phyloP scores from a whole-genome alignment of 306 rosid genomes.

The Potentilla sterilis region DNA sequence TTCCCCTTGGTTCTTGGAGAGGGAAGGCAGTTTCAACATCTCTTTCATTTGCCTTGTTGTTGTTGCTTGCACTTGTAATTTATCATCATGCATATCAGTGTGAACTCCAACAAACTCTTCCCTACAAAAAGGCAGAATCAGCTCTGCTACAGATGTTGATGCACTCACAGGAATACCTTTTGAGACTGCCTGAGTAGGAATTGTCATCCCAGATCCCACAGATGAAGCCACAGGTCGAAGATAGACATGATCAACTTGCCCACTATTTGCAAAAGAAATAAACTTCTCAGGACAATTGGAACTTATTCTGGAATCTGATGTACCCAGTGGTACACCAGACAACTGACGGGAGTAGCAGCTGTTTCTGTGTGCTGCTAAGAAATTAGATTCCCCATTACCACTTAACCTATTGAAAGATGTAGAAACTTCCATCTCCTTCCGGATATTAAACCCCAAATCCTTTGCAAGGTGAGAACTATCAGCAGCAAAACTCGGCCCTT shows the following conservation, averaged over 20 bases:
- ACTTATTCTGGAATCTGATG: conserved; percentile 25
- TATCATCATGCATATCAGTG: conserved; percentile 44
- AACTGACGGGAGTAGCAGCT: conserved; percentile 24
- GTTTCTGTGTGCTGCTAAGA: conserved; percentile 29
- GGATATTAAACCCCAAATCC: conserved; percentile 32
- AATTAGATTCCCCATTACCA: conserved; percentile 25
- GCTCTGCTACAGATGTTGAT: conserved; percentile 38
- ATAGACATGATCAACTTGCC: conserved; percentile 30
- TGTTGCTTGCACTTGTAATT: conserved; percentile 42
- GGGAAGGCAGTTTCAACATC: conserved; percentile 39
- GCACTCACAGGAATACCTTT: conserved; percentile 37
- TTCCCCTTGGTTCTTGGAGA: conserved; percentile 32
- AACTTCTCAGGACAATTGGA: conserved; percentile 24
- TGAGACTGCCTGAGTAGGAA: conserved; percentile 32
- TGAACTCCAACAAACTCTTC: conserved; percentile 32
- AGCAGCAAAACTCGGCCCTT: conserved; percentile 29
- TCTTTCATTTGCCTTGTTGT: conserved; percentile 44
- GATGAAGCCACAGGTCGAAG: conserved; percentile 18
- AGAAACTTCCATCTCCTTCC: conserved; percentile 31
- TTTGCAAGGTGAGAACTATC: conserved; percentile 24
- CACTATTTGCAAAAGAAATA: conserved; percentile 29
- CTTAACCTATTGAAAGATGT: conserved; percentile 24
- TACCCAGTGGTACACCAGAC: conserved; percentile 27
- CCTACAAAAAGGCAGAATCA: conserved; percentile 24
- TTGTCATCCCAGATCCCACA: conserved; percentile 25